A percentile compares a stretch with the other conserved stretches of the same genome.
Conservation (phyloP, 1,139 yeast genomes). For the Spathaspora sp. region DNA sequence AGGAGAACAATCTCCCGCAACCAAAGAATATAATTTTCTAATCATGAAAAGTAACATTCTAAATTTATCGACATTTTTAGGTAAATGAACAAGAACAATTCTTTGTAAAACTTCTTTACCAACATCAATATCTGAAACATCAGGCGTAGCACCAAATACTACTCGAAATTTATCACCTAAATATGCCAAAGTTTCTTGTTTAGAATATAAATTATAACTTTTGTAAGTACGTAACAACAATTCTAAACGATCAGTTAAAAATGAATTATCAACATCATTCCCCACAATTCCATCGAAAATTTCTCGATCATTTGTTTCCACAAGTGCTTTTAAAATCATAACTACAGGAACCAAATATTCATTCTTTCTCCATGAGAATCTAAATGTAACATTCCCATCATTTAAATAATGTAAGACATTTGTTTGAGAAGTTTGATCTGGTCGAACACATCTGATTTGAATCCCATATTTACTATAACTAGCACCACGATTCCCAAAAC, state of each 20-base stretch:
- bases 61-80: constrained; percentile 73
- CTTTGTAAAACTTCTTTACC: constrained; percentile 81
- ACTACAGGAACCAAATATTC: constrained; percentile 92
- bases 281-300: constrained; percentile 96
- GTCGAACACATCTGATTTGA: constrained; percentile 90
- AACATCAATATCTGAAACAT: constrained; percentile 83
- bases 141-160: constrained; percentile 87
- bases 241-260: constrained; percentile 97
- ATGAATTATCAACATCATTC: constrained; percentile 80
- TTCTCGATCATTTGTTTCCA: constrained; percentile 90
- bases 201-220: constrained; percentile 71
- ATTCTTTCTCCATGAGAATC: constrained; percentile 96
- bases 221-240: constrained; percentile 85
- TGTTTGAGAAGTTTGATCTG: constrained; percentile 96
- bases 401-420: constrained; percentile 92
- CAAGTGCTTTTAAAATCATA: constrained; percentile 87
- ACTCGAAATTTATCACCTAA: constrained; percentile 95
- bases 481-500: constrained; percentile 92
- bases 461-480: constrained; percentile 87
- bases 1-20: constrained; percentile 95
- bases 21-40: constrained; percentile 89
- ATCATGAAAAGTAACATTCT: constrained; percentile 89
- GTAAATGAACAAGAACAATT: constrained; percentile 87
- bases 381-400: constrained; percentile 94
- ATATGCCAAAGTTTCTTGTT: constrained; percentile 86